phyloP scores from a whole-genome alignment of 2,329 filamentous ascomycete species.

The Trichoderma semiorbis region DNA sequence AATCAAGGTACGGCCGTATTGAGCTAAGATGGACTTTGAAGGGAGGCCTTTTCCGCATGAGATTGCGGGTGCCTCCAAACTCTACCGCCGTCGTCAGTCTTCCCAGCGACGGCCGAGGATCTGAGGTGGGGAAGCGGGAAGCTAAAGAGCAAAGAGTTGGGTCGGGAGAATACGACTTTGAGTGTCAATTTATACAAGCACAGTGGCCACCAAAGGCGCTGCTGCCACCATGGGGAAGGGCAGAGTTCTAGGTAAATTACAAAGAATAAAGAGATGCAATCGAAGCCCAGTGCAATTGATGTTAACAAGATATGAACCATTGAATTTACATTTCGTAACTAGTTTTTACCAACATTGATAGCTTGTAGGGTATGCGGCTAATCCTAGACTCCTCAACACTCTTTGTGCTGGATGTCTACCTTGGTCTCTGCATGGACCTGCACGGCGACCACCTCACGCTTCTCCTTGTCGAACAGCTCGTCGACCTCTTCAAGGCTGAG shows the following conservation, averaged over 20 bases:
- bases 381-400: neutral
- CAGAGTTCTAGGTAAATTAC: neutral
- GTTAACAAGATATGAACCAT: neutral
- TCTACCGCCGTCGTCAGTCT: neutral
- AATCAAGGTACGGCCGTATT: neutral
- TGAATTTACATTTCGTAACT: neutral
- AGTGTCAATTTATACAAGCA: neutral
- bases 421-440: neutral
- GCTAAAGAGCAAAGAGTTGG: neutral
- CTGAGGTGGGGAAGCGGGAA: neutral
- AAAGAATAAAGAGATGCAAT: neutral
- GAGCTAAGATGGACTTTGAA: neutral
- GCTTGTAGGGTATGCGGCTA: too few species aligned
- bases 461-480: neutral
- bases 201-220: neutral
- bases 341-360: neutral
- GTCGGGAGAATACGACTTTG: neutral
- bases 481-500: neutral
- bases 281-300: neutral
- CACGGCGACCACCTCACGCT: neutral
- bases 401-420: neutral
- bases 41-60: neutral
- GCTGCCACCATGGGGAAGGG: neutral
- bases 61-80: neutral
- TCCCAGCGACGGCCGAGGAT: neutral